A percentile compares a stretch with the other conserved stretches of the same genome.
Conservation (phyloP, 495 filamentous ascomycete species). For the Daldinia grandis region DNA sequence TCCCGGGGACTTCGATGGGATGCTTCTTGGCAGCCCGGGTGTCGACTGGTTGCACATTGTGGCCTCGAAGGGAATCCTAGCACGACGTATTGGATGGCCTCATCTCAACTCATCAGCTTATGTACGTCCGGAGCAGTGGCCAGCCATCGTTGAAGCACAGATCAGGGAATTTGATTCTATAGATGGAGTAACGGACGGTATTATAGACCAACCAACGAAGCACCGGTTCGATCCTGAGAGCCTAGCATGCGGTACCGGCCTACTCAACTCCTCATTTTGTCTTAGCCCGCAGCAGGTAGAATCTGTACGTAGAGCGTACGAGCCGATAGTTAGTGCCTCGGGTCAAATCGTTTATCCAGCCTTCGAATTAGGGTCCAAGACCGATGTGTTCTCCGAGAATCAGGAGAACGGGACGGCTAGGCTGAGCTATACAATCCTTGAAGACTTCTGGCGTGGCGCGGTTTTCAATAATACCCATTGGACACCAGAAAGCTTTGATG, state of each 20-base stretch:
- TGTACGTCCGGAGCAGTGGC: not conserved
- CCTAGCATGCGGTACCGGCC: not conserved
- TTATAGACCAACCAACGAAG: not conserved
- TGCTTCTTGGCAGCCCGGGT: slow-evolving; percentile 21
- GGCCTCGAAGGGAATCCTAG: slow-evolving; percentile 23
- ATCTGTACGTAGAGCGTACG: not conserved
- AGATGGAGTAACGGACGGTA: not conserved
- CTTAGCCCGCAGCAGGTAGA: not conserved
- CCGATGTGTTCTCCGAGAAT: not conserved
- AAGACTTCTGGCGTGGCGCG: slow-evolving; percentile 26
- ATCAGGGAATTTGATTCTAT: not conserved
- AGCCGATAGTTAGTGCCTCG: not conserved
- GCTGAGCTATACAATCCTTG: slow-evolving; percentile 22
- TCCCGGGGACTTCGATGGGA: slow-evolving; percentile 19
- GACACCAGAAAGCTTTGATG: slow-evolving; percentile 19
- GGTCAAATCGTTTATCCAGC: not conserved
- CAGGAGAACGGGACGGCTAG: slow-evolving; percentile 1
- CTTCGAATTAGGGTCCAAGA: not conserved
- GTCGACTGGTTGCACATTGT: slow-evolving; percentile 26
- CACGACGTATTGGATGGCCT: slow-evolving; percentile 10
- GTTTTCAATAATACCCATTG: slow-evolving; percentile 20
- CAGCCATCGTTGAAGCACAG: not conserved
- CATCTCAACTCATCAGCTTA: not conserved
- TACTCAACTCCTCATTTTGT: not conserved
- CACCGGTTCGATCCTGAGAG: not conserved